phyloP scores from a whole-genome alignment of 257 asterid species.

The Ilex aquifolium region DNA sequence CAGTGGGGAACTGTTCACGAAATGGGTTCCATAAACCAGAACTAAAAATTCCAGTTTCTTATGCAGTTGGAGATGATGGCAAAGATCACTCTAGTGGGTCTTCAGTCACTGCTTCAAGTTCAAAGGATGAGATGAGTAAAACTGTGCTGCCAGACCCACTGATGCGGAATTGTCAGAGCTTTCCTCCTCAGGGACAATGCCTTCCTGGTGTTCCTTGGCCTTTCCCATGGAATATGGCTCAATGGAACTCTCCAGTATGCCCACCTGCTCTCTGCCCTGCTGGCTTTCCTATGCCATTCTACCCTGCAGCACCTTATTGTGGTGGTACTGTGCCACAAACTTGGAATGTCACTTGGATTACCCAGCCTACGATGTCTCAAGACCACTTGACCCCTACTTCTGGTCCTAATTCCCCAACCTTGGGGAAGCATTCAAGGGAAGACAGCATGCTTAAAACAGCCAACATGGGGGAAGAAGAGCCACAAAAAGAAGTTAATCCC shows the following conservation, averaged over 20 bases:
- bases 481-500: slow-evolving; percentile 21
- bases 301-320: slow-evolving; percentile 62
- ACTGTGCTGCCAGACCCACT: slow-evolving; percentile 25
- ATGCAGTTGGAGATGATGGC: slow-evolving; percentile 31
- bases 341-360: slow-evolving; percentile 38
- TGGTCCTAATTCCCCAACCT: slow-evolving; percentile 34
- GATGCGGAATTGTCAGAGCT: slow-evolving; percentile 29
- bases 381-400: slow-evolving; percentile 20
- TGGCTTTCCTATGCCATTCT: slow-evolving; percentile 52
- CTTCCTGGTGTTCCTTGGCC: slow-evolving; percentile 75
- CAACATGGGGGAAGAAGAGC: slow-evolving; percentile 11
- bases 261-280: slow-evolving; percentile 40
- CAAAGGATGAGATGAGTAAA: slow-evolving; percentile 43
- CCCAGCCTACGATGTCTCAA: slow-evolving; percentile 13
- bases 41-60: slow-evolving; percentile 22
- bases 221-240: slow-evolving; percentile 55
- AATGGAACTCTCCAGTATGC: slow-evolving; percentile 34
- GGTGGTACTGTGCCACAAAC: slow-evolving; percentile 38
- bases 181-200: slow-evolving; percentile 47
- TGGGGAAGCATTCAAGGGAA: slow-evolving; percentile 59
- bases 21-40: slow-evolving; percentile 48
- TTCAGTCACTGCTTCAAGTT: slow-evolving; percentile 27
- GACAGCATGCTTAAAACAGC: slow-evolving; percentile 21
- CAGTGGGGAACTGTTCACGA: slow-evolving; percentile 18
- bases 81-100: slow-evolving; percentile 42